Percentiles rank a stretch among this genome's conserved stretches.
phyloP scores from a whole-genome alignment of 2,329 filamentous ascomycete genomes.

The Zelopaecilomyces penicillatus region DNA sequence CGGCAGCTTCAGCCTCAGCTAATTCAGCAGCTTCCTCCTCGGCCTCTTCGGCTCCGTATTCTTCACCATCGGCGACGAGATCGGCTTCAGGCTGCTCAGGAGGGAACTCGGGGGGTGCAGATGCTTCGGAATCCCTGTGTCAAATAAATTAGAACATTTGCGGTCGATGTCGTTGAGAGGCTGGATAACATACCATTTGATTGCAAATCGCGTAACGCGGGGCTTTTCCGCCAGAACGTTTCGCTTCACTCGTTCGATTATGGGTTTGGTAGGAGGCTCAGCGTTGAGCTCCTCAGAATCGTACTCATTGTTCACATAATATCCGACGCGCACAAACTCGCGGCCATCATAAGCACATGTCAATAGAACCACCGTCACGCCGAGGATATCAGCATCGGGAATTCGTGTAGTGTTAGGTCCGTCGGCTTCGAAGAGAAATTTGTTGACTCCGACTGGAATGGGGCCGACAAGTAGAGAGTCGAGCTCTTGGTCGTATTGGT shows the following conservation, averaged over 20 bases:
- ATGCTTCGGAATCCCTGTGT: constrained; percentile 92
- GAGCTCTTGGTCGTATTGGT: constrained; percentile 96
- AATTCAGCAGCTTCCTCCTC: constrained; percentile 60
- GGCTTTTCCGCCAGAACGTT: constrained; percentile 97
- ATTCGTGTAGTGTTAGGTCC: constrained; percentile 85
- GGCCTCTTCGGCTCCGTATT: constrained; percentile 85
- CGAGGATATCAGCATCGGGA: constrained; percentile 88
- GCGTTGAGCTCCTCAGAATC: constrained; percentile 81
- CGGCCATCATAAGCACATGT: constrained; percentile 94
- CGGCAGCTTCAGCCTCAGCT: constrained; percentile 44
- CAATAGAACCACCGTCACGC: constrained; percentile 92
- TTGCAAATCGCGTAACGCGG: constrained; percentile 91
- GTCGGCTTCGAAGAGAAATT: constrained; percentile 95
- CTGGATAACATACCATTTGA: constrained; percentile 69
- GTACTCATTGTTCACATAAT: constrained; percentile 99
- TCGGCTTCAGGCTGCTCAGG: constrained; percentile 97
- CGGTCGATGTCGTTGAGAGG: constrained; percentile 24
- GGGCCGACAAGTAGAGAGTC: constrained; percentile 93
- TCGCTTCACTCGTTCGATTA: constrained; percentile 84
- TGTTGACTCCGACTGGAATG: constrained; percentile 97
- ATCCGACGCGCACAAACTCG: constrained; percentile 95
- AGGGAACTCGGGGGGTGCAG: constrained; percentile 89
- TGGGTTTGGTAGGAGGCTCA: constrained; percentile 84
- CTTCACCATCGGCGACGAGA: constrained; percentile 70
- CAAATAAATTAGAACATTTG: constrained; percentile 4